Base-by-base conservation (phyloP, 371 early-diverging fungal genomes). In the Circinella minor region DNA sequence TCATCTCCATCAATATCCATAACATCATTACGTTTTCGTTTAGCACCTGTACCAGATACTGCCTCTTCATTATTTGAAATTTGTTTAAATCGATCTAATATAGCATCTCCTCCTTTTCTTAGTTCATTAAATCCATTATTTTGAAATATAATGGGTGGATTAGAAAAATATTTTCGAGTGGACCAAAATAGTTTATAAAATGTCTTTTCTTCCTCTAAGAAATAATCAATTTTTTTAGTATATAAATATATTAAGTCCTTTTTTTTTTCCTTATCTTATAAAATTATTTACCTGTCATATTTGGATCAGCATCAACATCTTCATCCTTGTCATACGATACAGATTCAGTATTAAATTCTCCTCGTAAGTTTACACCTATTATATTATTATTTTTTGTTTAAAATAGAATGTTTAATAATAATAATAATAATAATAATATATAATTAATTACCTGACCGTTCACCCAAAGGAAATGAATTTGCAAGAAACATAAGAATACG, bases 401-500 rank as follows among this genome's bases (percentile, higher is more conserved):
- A 2, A 27, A 27, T 27, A 27, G 27, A 27, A 27, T 27, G 27
- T 27, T 27, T 27, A 27, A 27, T 2, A 27, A 27, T 2, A 27
- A 27, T 27, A 27, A 2, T 27, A 27, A 27, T 27, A 27, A 27
- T 27, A 27, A 27, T 27, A 27, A 27, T 27, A 27, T 27, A 27
- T 27, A 27, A 1, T 27, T 18, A 8, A 20, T 14, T 70, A 78
- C 79, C 85, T 7, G 94, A 93, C 49, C 94, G 86, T 73, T 96
- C 96, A 9, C 86, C 85, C 43, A 95, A 80, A 14, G 96, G 89
- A 65, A 92, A 94, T 3, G 90, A 90, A 55, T 88, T 90, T 18
- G 95, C 90, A 10, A 95, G 85, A 71, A 93, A 91, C 76, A 94
- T 86, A 51, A 94, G 77, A 36, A 96, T 91, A 17, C 94, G 91